Evolutionary conservation across 2,329 filamentous ascomycete genomes (phyloP), one percentile per base, ranked within the genome.

Genomic region (Neonectria hederae): DNA sequence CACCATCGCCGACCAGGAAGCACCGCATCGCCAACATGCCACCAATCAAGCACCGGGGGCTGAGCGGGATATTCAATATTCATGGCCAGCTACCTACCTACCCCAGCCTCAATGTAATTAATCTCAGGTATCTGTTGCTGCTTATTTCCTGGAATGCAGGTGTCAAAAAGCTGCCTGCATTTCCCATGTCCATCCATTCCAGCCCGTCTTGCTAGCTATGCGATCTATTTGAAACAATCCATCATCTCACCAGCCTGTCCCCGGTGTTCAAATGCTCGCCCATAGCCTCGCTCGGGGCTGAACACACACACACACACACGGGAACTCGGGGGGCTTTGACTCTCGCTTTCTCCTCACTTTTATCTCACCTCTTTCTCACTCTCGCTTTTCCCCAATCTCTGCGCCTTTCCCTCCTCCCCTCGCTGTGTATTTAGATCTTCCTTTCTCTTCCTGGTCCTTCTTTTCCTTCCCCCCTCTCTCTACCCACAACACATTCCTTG

Each of bases 171-270:
- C 38, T 42, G 38, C n/a, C 17, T 42, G 35, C 35, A 38, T 38
- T 14, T 35, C 17, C 13, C 32, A 35, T 35, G 32, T 17, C 13
- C 38, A 9, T 40, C 38, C 38, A 51, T 40, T 55, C 46, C 42
- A 52, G 49, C 53, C 51, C 53, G 45, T 32, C 62, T 64, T 43
- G 43, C 53, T n/a, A n/a, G n/a, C 57, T 8, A 57, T 63, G 52
- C 68, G 55, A 60, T 73, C 63, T 58, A 72, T 65, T 62, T 72
- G 70, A 72, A 72, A 72, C 70, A 56, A 63, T 57, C 56, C 61
- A 51, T 65, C 66, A 59, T 65, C 59, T 68, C 59, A 59, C 61
- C 49, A 59, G 28, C 51, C 35, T 55, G 32, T 67, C n/a, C 11
- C 48, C 28, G 8, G 28, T 51, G 28, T 35, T 32, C n/a, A 38